Base-by-base conservation (phyloP, 495 filamentous ascomycete species). In the Acidomyces sp. region DNA sequence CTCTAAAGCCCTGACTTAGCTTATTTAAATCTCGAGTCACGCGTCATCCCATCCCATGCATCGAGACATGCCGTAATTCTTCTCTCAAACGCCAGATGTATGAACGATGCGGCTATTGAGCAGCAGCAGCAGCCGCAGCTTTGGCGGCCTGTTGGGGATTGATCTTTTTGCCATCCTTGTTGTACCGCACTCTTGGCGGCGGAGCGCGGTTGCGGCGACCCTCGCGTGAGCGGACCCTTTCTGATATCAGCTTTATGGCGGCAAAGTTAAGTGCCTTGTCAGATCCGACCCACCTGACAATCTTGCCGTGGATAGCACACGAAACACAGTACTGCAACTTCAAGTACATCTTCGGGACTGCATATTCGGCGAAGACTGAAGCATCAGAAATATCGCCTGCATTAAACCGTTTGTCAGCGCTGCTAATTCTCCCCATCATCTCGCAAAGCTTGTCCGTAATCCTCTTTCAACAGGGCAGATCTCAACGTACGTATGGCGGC, bases 291-390 rank as follows among this genome's bases (percentile, higher is more conserved):
- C 82, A 97, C 90, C 90, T 88, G 65, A 99, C 92, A 66, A 96
- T 96, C 82, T 99, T 99, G 73, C 92, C 90, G 74, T 96, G 90
- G 59, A 99, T 96, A 55, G 90, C 90, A 71, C 90, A 96, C 63
- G 92, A 96, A 60, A 97, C 90, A 66, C 90, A 99, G 83, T 99
- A 99, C 74, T 99, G 90, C 64, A 99, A 80, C 78, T 99, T 99
- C 65, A 99, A 73, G 80, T 99, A 99, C 90, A 99, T 99, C 78
- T 99, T 99, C 66, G 90, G 90, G 64, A 99, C 87, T 45, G 85
- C 82, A 74, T 99, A 99, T 72, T 99, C 90, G 51, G 81, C 68
- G 75, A 95, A 96, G 65, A 99, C 90, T 54, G 90, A 96, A 58
- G 90, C 90, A 60, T 99, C 90, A 50, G 86, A 93, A 69, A 99